phyloP scores from a whole-genome alignment of 352 stramenopile species.

The Globisporangium cederbergense region DNA sequence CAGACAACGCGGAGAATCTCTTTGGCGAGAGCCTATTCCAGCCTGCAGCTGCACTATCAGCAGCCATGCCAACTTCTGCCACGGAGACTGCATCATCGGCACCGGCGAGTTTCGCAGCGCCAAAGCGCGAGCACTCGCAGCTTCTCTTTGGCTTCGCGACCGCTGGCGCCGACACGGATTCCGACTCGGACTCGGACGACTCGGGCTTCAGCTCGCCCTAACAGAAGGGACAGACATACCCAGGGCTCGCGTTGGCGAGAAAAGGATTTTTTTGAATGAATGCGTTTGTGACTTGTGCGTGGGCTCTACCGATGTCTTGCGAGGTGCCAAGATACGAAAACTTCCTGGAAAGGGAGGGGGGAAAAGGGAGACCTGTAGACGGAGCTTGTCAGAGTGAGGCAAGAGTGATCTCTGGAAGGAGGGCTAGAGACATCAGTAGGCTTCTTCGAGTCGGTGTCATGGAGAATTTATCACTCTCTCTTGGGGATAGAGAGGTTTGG shows the following conservation, averaged over 20 bases:
- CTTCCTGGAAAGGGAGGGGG: background rate
- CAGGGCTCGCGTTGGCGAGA: background rate
- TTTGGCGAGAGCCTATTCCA: conserved; percentile 40
- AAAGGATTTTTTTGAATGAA: background rate
- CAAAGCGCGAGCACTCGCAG: conserved; percentile 20
- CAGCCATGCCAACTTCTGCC: too few species aligned
- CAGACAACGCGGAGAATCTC: conserved; percentile 40
- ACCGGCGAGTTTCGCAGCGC: background rate
- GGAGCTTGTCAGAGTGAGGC: background rate
- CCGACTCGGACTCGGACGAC: conserved; percentile 51
- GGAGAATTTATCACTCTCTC: too few species aligned
- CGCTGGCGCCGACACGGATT: conserved; percentile 35
- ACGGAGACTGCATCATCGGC: background rate
- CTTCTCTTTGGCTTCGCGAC: conserved; percentile 62
- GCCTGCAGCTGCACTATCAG: background rate
- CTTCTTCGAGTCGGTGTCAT: too few species aligned
- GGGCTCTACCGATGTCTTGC: background rate
- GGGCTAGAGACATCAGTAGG: too few species aligned
- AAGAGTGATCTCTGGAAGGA: too few species aligned
- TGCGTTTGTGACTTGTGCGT: background rate
- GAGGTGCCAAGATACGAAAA: background rate
- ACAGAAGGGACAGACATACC: background rate
- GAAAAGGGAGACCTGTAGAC: background rate
- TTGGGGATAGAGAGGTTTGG: background rate
- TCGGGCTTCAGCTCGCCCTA: conserved; percentile 35